Conservation (phyloP, 2,329 filamentous ascomycete genomes). For the Sarocladium strictum region DNA sequence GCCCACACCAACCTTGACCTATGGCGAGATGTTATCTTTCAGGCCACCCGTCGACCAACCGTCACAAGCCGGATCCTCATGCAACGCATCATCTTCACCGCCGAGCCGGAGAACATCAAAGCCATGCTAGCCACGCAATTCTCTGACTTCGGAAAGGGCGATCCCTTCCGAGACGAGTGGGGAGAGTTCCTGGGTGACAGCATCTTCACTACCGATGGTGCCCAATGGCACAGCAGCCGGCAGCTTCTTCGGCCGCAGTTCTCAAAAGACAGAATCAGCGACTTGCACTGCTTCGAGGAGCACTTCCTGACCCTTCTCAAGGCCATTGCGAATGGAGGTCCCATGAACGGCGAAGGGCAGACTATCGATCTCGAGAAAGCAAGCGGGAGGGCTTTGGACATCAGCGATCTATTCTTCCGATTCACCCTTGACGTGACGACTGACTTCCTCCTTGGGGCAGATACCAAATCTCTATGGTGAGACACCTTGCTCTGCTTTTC, state of each 20-base stretch:
- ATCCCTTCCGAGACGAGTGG: constrained; percentile 69
- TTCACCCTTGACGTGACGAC: constrained; percentile 81
- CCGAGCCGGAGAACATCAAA: constrained; percentile 86
- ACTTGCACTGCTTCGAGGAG: constrained; percentile 73
- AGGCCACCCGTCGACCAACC: constrained; percentile 42
- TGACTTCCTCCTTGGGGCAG: constrained; percentile 76
- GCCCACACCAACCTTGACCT: constrained; percentile 52
- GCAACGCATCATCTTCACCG: constrained; percentile 64
- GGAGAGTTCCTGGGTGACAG: constrained; percentile 66
- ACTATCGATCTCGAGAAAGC: constrained; percentile 56
- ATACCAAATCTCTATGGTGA: constrained; percentile 58
- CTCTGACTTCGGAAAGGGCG: constrained; percentile 73
- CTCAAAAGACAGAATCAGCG: constrained; percentile 74
- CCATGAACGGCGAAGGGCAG: constrained; percentile 53
- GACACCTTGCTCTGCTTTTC: constrained; percentile 8
- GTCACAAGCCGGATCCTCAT: constrained; percentile 51
- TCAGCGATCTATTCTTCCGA: constrained; percentile 75
- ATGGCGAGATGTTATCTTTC: constrained; percentile 51
- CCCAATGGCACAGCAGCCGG: constrained; percentile 73
- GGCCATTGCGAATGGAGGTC: constrained; percentile 54
- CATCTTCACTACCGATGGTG: constrained; percentile 76
- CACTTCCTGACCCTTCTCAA: constrained; percentile 71
- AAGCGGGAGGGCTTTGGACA: constrained; percentile 59
- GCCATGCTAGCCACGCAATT: constrained; percentile 87
- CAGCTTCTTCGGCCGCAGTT: constrained; percentile 83